Evolutionary conservation across 768 basidiomycete species (phyloP).

Genomic region (Hortiboletus campestris): DNA sequence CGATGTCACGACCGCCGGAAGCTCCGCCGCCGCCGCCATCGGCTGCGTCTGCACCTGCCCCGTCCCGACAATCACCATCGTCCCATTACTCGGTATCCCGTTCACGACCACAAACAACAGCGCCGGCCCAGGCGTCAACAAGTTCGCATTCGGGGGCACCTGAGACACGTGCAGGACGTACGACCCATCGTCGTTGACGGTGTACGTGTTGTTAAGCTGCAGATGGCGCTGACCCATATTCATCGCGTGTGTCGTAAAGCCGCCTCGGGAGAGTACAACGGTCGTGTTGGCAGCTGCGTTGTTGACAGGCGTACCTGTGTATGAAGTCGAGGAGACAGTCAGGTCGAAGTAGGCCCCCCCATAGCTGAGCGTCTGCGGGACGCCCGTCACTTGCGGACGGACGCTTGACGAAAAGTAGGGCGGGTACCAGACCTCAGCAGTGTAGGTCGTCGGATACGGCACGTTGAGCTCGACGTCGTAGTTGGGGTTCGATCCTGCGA

Average conservation of each 20-base stretch:
- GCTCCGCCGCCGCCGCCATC: conserved; percentile 36
- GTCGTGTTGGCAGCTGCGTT: conserved; percentile 71
- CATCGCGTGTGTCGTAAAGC: conserved; percentile 84
- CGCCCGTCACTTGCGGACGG: too few species aligned
- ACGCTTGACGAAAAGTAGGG: too few species aligned
- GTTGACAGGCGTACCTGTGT: conserved; percentile 58
- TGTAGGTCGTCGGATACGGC: too few species aligned
- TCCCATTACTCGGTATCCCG: conserved; percentile 10
- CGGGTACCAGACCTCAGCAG: too few species aligned
- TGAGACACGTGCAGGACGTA: too few species aligned
- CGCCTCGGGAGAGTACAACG: conserved; percentile 78
- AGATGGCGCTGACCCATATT: conserved; percentile 84
- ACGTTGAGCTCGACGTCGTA: too few species aligned
- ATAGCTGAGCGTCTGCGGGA: too few species aligned
- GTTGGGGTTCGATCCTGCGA: too few species aligned
- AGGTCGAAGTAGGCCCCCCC: conserved; percentile 60
- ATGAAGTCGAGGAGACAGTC: conserved; percentile 61
- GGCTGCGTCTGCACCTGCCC: conserved; percentile 75
- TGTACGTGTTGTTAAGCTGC: conserved; percentile 84
- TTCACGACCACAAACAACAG: too few species aligned
- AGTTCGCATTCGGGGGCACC: too few species aligned
- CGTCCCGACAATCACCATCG: conserved; percentile 73
- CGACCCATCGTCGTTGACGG: conserved; percentile 45
- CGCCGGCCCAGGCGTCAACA: too few species aligned
- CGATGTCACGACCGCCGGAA: conserved; percentile 41